These are phyloP conservation scores for Pholiota conissans DNA, from an alignment of 768 basidiomycete species.

Conservation along the genomic window DNA sequence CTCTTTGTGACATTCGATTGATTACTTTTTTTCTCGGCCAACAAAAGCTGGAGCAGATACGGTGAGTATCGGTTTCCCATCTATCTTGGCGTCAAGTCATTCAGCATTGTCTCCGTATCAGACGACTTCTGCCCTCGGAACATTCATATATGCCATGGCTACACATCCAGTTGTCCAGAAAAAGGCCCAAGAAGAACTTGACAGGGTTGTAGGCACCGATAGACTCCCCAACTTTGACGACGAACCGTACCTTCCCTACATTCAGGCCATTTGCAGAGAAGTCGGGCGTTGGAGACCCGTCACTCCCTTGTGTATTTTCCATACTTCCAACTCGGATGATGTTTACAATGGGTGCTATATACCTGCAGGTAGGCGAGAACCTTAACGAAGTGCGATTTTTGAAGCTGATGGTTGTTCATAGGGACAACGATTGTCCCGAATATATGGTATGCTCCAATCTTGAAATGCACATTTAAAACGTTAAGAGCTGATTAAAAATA, in stretches of 20 bases:
- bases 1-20: neutral
- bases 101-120: neutral
- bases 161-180: constrained; percentile 28
- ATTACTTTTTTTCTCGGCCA: neutral
- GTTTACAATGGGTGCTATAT: constrained; percentile 29
- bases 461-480: neutral
- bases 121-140: constrained; percentile 14
- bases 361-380: constrained; percentile 18
- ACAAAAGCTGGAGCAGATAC: constrained; percentile 14
- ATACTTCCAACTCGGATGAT: constrained; percentile 26
- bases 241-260: constrained; percentile 25
- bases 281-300: constrained; percentile 19
- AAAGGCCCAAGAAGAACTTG: constrained; percentile 31
- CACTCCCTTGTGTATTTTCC: constrained; percentile 19
- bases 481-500: neutral
- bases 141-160: constrained; percentile 29
- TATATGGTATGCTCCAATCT: constrained; percentile 14
- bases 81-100: neutral
- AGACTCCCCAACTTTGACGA: constrained; percentile 30
- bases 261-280: constrained; percentile 22
- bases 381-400: neutral
- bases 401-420: neutral
- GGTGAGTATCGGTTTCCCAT: neutral
- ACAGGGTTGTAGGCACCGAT: constrained; percentile 27
- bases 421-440: constrained; percentile 18